Percentiles rank a stretch among this genome's conserved stretches.
Evolutionary conservation across 2,329 filamentous ascomycete species (phyloP).

Genomic region (Ophiocordyceps robertsii): DNA sequence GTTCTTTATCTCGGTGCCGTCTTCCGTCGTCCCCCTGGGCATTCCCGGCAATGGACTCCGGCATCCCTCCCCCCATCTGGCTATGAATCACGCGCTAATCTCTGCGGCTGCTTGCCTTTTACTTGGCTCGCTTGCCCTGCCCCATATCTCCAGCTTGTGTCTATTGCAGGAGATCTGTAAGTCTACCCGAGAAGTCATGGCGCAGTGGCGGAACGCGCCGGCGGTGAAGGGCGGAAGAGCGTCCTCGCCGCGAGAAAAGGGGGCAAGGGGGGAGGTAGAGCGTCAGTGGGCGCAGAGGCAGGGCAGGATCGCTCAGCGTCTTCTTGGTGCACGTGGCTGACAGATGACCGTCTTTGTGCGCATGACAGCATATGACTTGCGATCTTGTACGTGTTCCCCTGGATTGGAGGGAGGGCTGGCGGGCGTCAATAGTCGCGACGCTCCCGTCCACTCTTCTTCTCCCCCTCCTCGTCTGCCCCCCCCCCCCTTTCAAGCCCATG

Average conservation of each 20-base stretch:
- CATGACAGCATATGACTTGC: conserved; percentile 72
- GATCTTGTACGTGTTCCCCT: conserved; percentile 58
- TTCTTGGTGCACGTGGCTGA: conserved; percentile 1
- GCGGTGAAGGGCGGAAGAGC: not conserved
- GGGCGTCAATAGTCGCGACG: not conserved
- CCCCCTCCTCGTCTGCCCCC: not conserved
- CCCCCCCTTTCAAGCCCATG: not conserved
- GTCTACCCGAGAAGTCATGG: conserved; percentile 23
- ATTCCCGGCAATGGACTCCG: conserved; percentile 2
- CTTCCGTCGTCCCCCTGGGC: conserved; percentile 5
- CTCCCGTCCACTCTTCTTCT: conserved; percentile 1
- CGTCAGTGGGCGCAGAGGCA: not conserved
- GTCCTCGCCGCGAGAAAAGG: no score
- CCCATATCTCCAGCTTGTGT: conserved; percentile 50
- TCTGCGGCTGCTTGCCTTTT: not conserved
- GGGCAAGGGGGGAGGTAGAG: no score
- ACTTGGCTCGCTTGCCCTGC: not conserved
- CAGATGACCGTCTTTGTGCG: conserved; percentile 7
- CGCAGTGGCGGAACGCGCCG: not conserved
- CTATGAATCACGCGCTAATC: conserved; percentile 1
- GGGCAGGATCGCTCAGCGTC: not conserved
- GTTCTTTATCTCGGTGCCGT: not conserved
- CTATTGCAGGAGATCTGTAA: conserved; percentile 83
- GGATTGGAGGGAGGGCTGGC: no score
- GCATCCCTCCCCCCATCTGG: not conserved